Conservation (phyloP, 2,329 filamentous ascomycete species). For the Talaromyces atroroseus region DNA sequence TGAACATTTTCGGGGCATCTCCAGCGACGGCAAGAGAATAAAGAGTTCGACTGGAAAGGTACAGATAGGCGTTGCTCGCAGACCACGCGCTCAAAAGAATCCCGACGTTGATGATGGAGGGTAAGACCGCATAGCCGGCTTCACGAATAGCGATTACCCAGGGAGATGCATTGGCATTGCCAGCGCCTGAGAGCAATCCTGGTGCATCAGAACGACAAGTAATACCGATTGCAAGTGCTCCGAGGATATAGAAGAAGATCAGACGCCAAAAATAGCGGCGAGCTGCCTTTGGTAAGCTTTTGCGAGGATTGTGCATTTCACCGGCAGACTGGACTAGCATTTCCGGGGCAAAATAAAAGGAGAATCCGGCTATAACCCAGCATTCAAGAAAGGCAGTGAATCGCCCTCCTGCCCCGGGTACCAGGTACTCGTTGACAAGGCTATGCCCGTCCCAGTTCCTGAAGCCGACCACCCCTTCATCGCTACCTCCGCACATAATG, state of each 20-base stretch:
- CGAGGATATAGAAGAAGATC: slow-evolving; percentile 55
- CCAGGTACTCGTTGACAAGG: slow-evolving; percentile 45
- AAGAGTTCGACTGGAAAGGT: slow-evolving; percentile 64
- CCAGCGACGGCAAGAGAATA: slow-evolving; percentile 60
- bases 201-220: slow-evolving; percentile 52
- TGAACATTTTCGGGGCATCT: slow-evolving; percentile 59
- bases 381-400: slow-evolving; percentile 49
- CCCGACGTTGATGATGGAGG: slow-evolving; percentile 69
- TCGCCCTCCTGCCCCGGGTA: slow-evolving; percentile 42
- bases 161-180: slow-evolving; percentile 47
- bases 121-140: slow-evolving; percentile 59
- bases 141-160: slow-evolving; percentile 40
- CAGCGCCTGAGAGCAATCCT: slow-evolving; percentile 43
- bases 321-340: slow-evolving; percentile 52
- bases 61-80: slow-evolving; percentile 72
- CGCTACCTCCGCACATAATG: slow-evolving; percentile 51
- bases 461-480: slow-evolving; percentile 47
- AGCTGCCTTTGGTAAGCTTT: slow-evolving; percentile 54
- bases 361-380: slow-evolving; percentile 47
- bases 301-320: slow-evolving; percentile 53
- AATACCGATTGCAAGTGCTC: slow-evolving; percentile 55
- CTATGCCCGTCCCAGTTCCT: slow-evolving; percentile 47
- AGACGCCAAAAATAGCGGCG: slow-evolving; percentile 57
- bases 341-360: slow-evolving; percentile 52
- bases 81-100: slow-evolving; percentile 72